These are phyloP conservation scores for Melanomma pulvis-pyrius DNA, from an alignment of 495 filamentous ascomycete species.

Conservation along the genomic window DNA sequence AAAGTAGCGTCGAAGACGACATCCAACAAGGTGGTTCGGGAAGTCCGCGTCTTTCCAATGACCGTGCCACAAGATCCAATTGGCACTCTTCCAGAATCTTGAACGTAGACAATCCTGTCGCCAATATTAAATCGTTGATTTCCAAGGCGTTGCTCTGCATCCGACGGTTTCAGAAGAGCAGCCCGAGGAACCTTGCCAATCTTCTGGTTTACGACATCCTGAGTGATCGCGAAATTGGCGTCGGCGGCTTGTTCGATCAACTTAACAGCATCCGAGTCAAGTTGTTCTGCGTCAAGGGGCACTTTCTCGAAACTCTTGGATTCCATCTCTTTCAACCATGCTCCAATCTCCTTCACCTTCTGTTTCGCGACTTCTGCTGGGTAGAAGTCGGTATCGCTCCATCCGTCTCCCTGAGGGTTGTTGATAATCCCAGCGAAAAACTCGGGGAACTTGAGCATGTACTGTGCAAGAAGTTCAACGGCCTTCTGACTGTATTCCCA, in stretches of 20 bases:
- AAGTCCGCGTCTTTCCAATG: conserved; percentile 83
- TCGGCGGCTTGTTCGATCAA: conserved; percentile 79
- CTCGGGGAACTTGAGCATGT: conserved; percentile 92
- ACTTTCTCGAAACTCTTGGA: conserved; percentile 90
- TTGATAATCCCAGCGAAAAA: conserved; percentile 86
- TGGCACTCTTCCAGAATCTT: conserved; percentile 91
- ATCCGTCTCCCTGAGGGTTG: conserved; percentile 72
- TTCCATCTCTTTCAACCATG: conserved; percentile 89
- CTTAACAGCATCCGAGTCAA: conserved; percentile 87
- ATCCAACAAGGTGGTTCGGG: conserved; percentile 80
- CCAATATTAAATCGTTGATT: conserved; percentile 84
- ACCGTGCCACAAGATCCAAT: conserved; percentile 91
- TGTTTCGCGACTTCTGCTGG: conserved; percentile 67
- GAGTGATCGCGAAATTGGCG: conserved; percentile 52
- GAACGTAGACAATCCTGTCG: conserved; percentile 89
- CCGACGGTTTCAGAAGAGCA: conserved; percentile 84
- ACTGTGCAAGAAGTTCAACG: conserved; percentile 74
- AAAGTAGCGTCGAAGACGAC: conserved; percentile 92
- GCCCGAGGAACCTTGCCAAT: conserved; percentile 78
- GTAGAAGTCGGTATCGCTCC: conserved; percentile 86
- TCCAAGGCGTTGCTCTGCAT: conserved; percentile 86
- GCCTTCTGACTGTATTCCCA: conserved; percentile 96
- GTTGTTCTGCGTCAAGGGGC: conserved; percentile 90
- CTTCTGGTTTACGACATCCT: conserved; percentile 61
- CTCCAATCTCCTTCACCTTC: conserved; percentile 82